Base-by-base conservation (phyloP, 2,329 filamentous ascomycete genomes). In the Thielaviopsis populi region DNA sequence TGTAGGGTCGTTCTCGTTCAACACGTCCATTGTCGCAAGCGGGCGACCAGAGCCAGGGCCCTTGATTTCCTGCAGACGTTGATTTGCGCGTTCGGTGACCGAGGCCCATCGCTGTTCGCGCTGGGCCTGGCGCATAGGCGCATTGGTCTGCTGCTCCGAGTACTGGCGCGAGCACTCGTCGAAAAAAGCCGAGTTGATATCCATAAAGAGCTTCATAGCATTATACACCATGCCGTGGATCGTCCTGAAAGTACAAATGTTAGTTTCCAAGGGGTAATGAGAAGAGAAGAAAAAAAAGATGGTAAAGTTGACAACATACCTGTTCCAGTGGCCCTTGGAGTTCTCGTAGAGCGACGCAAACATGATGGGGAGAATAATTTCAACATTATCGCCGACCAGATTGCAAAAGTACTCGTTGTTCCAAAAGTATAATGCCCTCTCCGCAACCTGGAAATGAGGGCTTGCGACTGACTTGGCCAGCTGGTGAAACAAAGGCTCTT, bases 391-490 rank as follows among this genome's bases (percentile, higher is more conserved):
- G 78, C 91, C 96, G 69, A 99, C 94, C 66, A 99, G 80, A 72
- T 97, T 99, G 80, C 94, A 99, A 77, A 99, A 99, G 74, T 99
- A 99, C 74, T 99, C 94, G 72, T 99, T 99, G 80, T 99, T 99
- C 94, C 94, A 99, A 78, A 99, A 99, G 77, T 99, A 99, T 33
- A 99, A 81, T 4, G 94, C 94, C 68, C 94, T 85, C 77, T 99
- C 94, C 19, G 94, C 94, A 65, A 99, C 94, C 79, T 99, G 94
- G 78, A 99, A 99, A 75, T 99, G 94, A 59, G 94, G 94, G 73
- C 94, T 99, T 60, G 94, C 92, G 50, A 99, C 94, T 1, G 94
- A 97, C 75, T 97, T 99, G 68, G 94, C 91, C 68, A 99, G 80
- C 74, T 99, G 94, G 70, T 96, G 91, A 80, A 99, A 99, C 46